A percentile compares a stretch with the other conserved stretches of the same genome.
These are phyloP conservation scores for Teunomyces atbi DNA, from an alignment of 805 yeast genomes.

Conservation along the genomic window DNA sequence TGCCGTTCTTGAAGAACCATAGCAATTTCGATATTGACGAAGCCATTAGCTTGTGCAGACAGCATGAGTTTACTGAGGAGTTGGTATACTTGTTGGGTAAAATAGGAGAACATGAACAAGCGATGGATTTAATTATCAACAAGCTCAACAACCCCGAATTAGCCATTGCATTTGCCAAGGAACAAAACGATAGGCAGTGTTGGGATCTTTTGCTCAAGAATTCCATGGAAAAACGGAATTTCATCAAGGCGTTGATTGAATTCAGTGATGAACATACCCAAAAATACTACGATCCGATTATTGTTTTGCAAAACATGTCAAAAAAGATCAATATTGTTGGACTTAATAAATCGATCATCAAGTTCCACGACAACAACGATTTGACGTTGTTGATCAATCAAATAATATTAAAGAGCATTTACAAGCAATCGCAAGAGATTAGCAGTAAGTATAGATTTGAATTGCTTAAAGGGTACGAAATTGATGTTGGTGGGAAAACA, in stretches of 20 bases:
- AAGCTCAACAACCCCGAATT: constrained; percentile 72
- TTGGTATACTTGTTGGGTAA: constrained; percentile 78
- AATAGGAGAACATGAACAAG: constrained; percentile 76
- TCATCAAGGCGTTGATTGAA: constrained; percentile 71
- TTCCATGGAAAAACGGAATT: constrained; percentile 70
- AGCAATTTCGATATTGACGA: constrained; percentile 62
- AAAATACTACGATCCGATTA: constrained; percentile 9
- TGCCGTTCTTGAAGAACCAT: constrained; percentile 56
- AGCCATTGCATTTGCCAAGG: constrained; percentile 77
- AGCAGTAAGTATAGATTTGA: constrained; percentile 7
- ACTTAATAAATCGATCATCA: constrained; percentile 56
- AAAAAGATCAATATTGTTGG: constrained; percentile 52
- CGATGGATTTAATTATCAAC: constrained; percentile 73
- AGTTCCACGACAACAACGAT: constrained; percentile 64
- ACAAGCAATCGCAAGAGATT: constrained; percentile 8
- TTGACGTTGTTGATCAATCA: constrained; percentile 50
- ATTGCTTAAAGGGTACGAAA: constrained; percentile 5
- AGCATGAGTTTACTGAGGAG: constrained; percentile 57
- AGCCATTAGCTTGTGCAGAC: constrained; percentile 68
- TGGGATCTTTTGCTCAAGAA: constrained; percentile 76
- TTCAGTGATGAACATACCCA: constrained; percentile 53
- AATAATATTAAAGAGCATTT: constrained; percentile 44
- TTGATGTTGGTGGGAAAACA: constrained; percentile 12
- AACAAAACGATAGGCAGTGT: constrained; percentile 66
- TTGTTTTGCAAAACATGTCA: constrained; percentile 6